phyloP scores from a whole-genome alignment of 495 filamentous ascomycete genomes.

The Penicillium dipodomyicola region DNA sequence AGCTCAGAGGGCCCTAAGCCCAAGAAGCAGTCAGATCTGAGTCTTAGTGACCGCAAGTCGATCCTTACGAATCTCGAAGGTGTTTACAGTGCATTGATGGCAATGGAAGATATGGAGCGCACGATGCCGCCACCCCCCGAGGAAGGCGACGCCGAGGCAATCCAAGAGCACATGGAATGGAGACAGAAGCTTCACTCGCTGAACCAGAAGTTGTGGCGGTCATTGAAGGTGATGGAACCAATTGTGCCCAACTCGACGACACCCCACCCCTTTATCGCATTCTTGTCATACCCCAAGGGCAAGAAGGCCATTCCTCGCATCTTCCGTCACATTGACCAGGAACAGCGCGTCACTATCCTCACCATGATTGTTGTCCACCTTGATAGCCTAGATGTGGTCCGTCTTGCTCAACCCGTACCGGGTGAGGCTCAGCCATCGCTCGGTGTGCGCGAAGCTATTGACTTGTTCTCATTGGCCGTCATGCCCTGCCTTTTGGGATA shows the following conservation, averaged over 20 bases:
- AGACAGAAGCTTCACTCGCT: slow-evolving; percentile 62
- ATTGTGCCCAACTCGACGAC: slow-evolving; percentile 68
- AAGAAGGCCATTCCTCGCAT: slow-evolving; percentile 94
- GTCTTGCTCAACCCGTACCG: slow-evolving; percentile 64
- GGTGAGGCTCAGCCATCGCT: slow-evolving; percentile 67
- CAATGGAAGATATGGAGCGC: slow-evolving; percentile 92
- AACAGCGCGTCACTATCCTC: slow-evolving; percentile 89
- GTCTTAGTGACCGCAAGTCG: slow-evolving; percentile 71
- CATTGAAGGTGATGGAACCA: slow-evolving; percentile 86
- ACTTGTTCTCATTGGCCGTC: slow-evolving; percentile 80
- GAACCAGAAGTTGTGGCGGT: slow-evolving; percentile 78
- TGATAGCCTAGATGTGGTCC: slow-evolving; percentile 86
- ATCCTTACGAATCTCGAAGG: slow-evolving; percentile 80
- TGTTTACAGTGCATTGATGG: slow-evolving; percentile 84
- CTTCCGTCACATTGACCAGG: slow-evolving; percentile 86
- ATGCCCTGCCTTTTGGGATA: slow-evolving; percentile 87
- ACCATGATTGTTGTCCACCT: slow-evolving; percentile 96
- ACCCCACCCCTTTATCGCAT: slow-evolving; percentile 93
- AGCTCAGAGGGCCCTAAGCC: slow-evolving; percentile 52
- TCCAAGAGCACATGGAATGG: slow-evolving; percentile 70
- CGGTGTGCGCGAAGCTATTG: slow-evolving; percentile 81
- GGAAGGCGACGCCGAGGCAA: slow-evolving; percentile 61
- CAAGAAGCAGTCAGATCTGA: slow-evolving; percentile 47
- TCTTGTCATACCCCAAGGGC: slow-evolving; percentile 91
- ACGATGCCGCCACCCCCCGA: slow-evolving; percentile 68